Conservation (phyloP, 2,329 filamentous ascomycete species). For the Lasiodiplodia sp. region DNA sequence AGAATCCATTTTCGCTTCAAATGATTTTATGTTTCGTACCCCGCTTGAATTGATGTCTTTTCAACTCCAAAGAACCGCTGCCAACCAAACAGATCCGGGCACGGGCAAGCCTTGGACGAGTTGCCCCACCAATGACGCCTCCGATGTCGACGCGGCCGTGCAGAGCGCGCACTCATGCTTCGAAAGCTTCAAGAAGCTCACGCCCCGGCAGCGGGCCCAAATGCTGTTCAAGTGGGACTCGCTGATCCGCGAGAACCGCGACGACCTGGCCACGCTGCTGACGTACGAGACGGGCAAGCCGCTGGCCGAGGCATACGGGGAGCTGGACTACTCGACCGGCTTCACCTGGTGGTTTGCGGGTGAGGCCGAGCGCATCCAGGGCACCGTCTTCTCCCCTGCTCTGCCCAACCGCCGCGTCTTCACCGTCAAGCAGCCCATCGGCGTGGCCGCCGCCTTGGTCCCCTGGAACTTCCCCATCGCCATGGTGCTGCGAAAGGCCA, state of each 20-base stretch:
- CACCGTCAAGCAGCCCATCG: slow-evolving; percentile 69
- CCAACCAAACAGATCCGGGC: slow-evolving; percentile 54
- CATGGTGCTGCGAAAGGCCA: slow-evolving; percentile 45
- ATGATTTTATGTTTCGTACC: not conserved
- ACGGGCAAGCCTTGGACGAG: slow-evolving; percentile 58
- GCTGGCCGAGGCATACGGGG: slow-evolving; percentile 58
- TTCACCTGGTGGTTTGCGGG: slow-evolving; percentile 67
- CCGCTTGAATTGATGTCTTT: not conserved
- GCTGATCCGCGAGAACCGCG: slow-evolving; percentile 67
- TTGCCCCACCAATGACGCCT: slow-evolving; percentile 56
- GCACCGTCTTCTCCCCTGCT: slow-evolving; percentile 66
- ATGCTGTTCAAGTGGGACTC: slow-evolving; percentile 70
- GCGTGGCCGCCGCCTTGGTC: slow-evolving; percentile 52
- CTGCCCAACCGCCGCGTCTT: slow-evolving; percentile 70
- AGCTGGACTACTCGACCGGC: slow-evolving; percentile 61
- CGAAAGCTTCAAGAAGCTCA: slow-evolving; percentile 64
- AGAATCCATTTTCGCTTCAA: slow-evolving; percentile 32
- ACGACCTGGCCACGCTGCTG: slow-evolving; percentile 69
- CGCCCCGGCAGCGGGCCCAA: slow-evolving; percentile 67
- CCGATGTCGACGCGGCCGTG: slow-evolving; percentile 69
- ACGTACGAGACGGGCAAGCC: slow-evolving; percentile 67
- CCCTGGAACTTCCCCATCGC: slow-evolving; percentile 54
- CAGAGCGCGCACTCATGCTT: slow-evolving; percentile 68
- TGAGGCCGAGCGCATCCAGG: slow-evolving; percentile 68
- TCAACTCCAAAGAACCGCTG: not conserved